Evolutionary conservation across 2,329 filamentous ascomycete species (phyloP).

Genomic region (Xenosphaeropsis pyriputrescens): DNA sequence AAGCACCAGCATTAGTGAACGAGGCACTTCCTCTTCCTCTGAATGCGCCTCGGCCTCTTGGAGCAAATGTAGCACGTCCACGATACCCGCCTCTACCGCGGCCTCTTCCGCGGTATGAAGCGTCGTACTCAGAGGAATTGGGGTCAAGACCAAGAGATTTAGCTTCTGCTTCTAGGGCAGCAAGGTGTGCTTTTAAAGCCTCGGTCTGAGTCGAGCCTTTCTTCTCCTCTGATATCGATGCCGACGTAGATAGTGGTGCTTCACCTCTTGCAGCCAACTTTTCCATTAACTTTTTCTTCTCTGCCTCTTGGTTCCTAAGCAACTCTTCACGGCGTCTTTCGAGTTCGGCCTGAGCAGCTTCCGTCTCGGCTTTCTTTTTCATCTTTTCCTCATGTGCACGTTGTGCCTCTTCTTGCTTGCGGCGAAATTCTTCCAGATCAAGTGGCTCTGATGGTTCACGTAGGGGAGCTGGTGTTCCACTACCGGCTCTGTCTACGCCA

Average conservation of each 20-base stretch:
- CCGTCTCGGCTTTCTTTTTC: constrained; percentile 46
- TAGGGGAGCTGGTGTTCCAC: constrained; percentile 8
- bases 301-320: constrained; percentile 46
- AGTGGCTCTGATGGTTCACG: constrained; percentile 25
- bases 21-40: constrained; percentile 28
- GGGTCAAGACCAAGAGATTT: constrained; percentile 51
- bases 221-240: constrained; percentile 5
- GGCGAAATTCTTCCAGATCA: constrained; percentile 54
- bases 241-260: constrained; percentile 12
- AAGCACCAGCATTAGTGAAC: constrained; percentile 24
- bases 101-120: constrained; percentile 24
- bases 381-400: constrained; percentile 50
- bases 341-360: constrained; percentile 45
- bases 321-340: constrained; percentile 49
- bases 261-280: constrained; percentile 40
- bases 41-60: constrained; percentile 26
- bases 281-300: constrained; percentile 45
- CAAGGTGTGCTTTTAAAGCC: constrained; percentile 54
- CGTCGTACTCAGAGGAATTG: constrained; percentile 25
- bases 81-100: constrained; percentile 22
- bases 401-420: constrained; percentile 59
- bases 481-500: constrained; percentile 6
- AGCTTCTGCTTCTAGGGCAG: constrained; percentile 60
- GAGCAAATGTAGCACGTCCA: constrained; percentile 20
- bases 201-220: constrained; percentile 33